Conservation (phyloP, 345 rosid species). For the Geranium rotundifolium region DNA sequence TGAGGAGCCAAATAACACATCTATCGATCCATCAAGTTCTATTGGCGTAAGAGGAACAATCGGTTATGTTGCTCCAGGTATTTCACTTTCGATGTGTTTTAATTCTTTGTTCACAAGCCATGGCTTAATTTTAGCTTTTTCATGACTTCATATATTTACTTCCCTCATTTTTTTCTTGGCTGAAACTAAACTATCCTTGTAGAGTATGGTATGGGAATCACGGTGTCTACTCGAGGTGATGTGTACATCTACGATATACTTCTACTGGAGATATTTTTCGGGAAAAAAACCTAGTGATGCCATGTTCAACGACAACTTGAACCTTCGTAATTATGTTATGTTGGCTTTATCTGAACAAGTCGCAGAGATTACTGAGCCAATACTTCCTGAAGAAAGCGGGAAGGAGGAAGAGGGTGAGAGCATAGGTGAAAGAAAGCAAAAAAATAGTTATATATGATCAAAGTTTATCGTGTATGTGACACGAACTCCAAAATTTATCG, state of each 20-base stretch:
- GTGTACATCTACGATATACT: conserved; percentile 7
- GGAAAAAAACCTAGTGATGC: conserved; percentile 11
- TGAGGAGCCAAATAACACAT: neutral
- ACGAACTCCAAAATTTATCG: no score
- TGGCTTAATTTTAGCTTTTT: no score
- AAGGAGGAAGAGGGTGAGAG: no score
- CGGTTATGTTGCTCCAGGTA: conserved; percentile 13
- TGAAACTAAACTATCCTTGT: neutral
- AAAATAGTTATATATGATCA: neutral
- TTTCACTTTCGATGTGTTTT: no score
- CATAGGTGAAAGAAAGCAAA: no score
- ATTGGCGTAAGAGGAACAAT: conserved; percentile 5
- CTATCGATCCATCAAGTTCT: neutral
- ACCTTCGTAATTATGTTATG: conserved; percentile 1
- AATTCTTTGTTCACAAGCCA: no score
- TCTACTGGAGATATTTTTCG: conserved; percentile 6
- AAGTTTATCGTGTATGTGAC: no score
- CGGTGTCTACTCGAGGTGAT: conserved; percentile 6
- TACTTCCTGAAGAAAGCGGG: neutral
- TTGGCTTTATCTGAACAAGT: neutral
- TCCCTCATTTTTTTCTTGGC: no score
- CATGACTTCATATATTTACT: no score
- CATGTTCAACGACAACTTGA: conserved; percentile 4
- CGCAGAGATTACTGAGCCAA: conserved; percentile 5
- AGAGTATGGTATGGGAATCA: conserved; percentile 15